A percentile compares a stretch with the other conserved stretches of the same genome.
phyloP scores from a whole-genome alignment of 805 yeast genomes.

The Pichia occidentalis region DNA sequence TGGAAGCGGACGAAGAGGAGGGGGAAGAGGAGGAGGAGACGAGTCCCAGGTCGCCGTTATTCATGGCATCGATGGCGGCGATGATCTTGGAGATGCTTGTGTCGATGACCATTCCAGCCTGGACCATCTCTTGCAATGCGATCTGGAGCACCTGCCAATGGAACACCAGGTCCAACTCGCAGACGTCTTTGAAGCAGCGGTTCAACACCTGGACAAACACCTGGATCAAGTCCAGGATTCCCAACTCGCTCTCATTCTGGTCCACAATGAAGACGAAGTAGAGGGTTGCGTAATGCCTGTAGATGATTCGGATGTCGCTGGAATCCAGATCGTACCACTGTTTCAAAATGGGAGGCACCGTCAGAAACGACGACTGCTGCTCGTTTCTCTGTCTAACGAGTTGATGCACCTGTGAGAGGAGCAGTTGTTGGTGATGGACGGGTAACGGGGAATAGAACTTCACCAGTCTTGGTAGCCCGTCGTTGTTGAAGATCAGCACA shows the following conservation, averaged over 20 bases:
- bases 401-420: conserved; percentile 76
- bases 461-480: conserved; percentile 81
- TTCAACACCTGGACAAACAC: conserved; percentile 95
- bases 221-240: conserved; percentile 88
- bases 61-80: conserved; percentile 70
- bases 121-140: conserved; percentile 85
- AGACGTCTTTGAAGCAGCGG: conserved; percentile 87
- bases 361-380: conserved; percentile 79
- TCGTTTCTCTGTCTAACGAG: conserved; percentile 65
- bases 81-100: conserved; percentile 80
- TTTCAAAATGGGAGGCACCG: conserved; percentile 69
- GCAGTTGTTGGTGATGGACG: conserved; percentile 68
- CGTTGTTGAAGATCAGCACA: conserved; percentile 54
- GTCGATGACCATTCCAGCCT: conserved; percentile 97
- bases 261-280: conserved; percentile 94
- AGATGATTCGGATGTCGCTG: conserved; percentile 80
- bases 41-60: conserved; percentile 43
- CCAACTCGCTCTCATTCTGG: conserved; percentile 91
- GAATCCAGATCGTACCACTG: conserved; percentile 35
- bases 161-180: conserved; percentile 93
- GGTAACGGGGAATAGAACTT: conserved; percentile 93
- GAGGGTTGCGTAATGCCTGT: conserved; percentile 91
- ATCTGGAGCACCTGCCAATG: conserved; percentile 97
- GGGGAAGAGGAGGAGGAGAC: conserved; percentile 21
- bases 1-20: conserved; percentile 14